Base-by-base conservation (phyloP, 2,329 filamentous ascomycete species). In the Lachnellula arida region DNA sequence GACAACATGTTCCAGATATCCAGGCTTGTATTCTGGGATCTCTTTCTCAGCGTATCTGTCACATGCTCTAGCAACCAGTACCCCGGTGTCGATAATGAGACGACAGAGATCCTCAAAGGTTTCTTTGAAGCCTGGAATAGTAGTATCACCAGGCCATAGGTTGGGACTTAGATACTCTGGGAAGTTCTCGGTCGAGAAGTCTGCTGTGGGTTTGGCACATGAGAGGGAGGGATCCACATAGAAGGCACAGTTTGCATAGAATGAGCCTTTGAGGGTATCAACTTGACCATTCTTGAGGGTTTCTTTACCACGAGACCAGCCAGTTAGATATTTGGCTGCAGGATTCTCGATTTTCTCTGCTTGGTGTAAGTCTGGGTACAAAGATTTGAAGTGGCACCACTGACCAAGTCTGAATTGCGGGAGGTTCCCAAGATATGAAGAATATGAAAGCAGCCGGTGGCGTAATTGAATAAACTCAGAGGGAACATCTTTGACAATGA, bases 161-260 rank as follows among this genome's bases (percentile, higher is more conserved):
- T 97, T 97, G 0, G 89, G 85, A 5, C 88, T 86, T 1, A 94
- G 88, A 72, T 97, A 97, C 72, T 96, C 92, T 2, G 91, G 85
- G 66, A 96, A 89, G 56, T 86, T 82, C 8, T 78, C 77, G 0
- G 77, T 65, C 34, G 78, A 79, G 72, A 85, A 85, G 47, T 78
- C 76, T 15, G 73, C 64, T 1, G 81, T 84, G 0, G 88, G 87
- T 39, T 74, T 73, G 17, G 86, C 85, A 60, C 81, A 84, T 51
- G 85, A 79, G 6, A 89, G 78, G 1, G 72, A 68, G 0, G 82
- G 75, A 64, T 88, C 80, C 58, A 89, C 80, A 68, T 89, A 89
- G 71, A 90, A 91, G 46, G 86, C 87, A 70, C 87, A 91, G 73
- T 93, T 91, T 65, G 88, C 88, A 70, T 93, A 94, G 75, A 87